Evolutionary conservation across 2,329 filamentous ascomycete species (phyloP).

Genomic region (Xylaria sp.): DNA sequence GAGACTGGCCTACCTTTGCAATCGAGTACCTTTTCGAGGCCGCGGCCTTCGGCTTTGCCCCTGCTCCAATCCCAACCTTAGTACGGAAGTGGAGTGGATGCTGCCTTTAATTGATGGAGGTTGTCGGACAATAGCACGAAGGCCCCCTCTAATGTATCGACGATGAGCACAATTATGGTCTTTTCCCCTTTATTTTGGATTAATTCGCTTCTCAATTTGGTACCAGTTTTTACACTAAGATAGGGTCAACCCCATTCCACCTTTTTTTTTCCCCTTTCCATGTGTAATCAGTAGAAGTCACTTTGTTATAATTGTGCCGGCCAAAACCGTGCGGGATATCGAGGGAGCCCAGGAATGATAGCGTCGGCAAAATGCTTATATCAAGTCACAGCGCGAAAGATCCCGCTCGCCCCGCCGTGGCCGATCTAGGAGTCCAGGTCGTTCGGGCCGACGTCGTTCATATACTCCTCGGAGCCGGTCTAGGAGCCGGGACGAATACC

Average conservation of each 20-base stretch:
- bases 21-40: slow-evolving; percentile 18
- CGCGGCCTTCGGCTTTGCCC: slow-evolving; percentile 4
- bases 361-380: slow-evolving; percentile 48
- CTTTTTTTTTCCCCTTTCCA: neutral
- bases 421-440: slow-evolving; percentile 85
- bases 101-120: neutral
- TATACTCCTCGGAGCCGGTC: slow-evolving; percentile 84
- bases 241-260: neutral
- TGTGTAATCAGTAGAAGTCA: neutral
- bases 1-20: slow-evolving; percentile 6
- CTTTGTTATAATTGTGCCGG: slow-evolving; percentile 20
- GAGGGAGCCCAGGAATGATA: neutral
- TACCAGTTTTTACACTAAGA: neutral
- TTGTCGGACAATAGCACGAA: slow-evolving; percentile 11
- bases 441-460: slow-evolving; percentile 75
- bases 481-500: slow-evolving; percentile 80
- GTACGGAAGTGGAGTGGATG: slow-evolving; percentile 8
- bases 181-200: neutral
- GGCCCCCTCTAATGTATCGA: neutral
- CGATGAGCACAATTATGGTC: slow-evolving; percentile 3
- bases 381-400: slow-evolving; percentile 77
- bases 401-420: slow-evolving; percentile 81
- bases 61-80: neutral
- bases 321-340: slow-evolving; percentile 35
- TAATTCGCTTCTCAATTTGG: slow-evolving; percentile 11